These are phyloP conservation scores for Phtheirospermum japonicum DNA, from an alignment of 257 asterid species.

Conservation along the genomic window DNA sequence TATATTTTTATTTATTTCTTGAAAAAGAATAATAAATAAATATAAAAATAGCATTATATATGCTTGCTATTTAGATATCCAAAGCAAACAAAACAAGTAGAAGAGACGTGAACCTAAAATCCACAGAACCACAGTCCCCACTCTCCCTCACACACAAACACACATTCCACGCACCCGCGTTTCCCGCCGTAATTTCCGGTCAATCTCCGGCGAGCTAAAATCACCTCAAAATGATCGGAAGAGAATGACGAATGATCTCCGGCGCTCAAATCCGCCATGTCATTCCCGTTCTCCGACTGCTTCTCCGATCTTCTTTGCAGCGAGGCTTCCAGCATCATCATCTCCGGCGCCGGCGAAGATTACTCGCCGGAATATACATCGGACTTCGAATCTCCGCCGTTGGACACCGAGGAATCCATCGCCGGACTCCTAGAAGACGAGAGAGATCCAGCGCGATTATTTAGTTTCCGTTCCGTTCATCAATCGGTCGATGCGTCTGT, in stretches of 20 bases:
- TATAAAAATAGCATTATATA: neutral
- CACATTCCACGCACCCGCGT: slow-evolving; percentile 21
- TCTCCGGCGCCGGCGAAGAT: slow-evolving; percentile 40
- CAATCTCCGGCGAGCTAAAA: slow-evolving; percentile 39
- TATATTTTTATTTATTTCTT: too few relatives aligned
- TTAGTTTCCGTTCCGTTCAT: slow-evolving; percentile 36
- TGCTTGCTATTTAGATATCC: slow-evolving; percentile 50
- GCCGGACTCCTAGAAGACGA: slow-evolving; percentile 70
- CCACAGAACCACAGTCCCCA: slow-evolving; percentile 38
- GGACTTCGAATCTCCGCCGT: slow-evolving; percentile 41
- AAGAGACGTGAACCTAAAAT: slow-evolving; percentile 31
- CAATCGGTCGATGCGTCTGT: slow-evolving; percentile 55
- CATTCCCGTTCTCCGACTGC: slow-evolving; percentile 72
- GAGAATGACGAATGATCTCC: slow-evolving; percentile 43
- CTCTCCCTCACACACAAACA: neutral
- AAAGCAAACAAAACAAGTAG: slow-evolving; percentile 34
- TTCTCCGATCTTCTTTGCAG: slow-evolving; percentile 88
- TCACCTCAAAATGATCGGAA: slow-evolving; percentile 35
- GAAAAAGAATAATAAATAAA: neutral
- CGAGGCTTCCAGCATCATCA: slow-evolving; percentile 55
- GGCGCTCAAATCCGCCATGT: slow-evolving; percentile 49
- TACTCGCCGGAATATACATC: slow-evolving; percentile 62
- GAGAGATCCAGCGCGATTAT: slow-evolving; percentile 34
- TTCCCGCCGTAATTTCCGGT: slow-evolving; percentile 54
- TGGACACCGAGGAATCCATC: slow-evolving; percentile 61